Percentiles rank a stretch among this genome's conserved stretches.
These are phyloP conservation scores for Lactarius tabidus DNA, from an alignment of 768 basidiomycete genomes.

Conservation along the genomic window DNA sequence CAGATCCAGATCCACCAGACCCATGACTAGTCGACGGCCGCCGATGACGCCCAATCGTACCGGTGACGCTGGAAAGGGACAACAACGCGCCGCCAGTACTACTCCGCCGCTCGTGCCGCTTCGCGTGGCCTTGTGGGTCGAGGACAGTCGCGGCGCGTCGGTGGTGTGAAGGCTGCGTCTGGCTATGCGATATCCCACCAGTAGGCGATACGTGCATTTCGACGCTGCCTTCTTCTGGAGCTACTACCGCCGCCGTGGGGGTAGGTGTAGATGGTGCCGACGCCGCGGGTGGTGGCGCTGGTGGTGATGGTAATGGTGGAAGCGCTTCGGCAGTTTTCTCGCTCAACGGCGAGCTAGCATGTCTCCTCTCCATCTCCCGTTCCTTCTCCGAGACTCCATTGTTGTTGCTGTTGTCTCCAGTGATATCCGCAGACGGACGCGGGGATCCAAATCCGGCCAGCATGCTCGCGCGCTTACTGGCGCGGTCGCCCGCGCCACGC, in stretches of 20 bases:
- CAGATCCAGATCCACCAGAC: no score
- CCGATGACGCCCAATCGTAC: conserved; percentile 63
- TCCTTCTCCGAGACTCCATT: conserved; percentile 17
- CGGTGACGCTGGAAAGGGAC: conserved; percentile 41
- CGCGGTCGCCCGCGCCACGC: conserved; percentile 23
- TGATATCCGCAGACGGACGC: conserved; percentile 18
- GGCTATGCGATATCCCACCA: conserved; percentile 36
- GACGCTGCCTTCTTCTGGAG: neutral
- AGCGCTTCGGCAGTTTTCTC: conserved; percentile 24
- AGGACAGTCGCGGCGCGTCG: conserved; percentile 75
- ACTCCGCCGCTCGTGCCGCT: conserved; percentile 69
- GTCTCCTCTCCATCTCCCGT: conserved; percentile 28
- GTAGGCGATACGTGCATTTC: conserved; percentile 23
- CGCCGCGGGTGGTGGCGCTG: neutral
- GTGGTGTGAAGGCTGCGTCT: conserved; percentile 63
- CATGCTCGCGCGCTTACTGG: conserved; percentile 23
- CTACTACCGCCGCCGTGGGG: neutral
- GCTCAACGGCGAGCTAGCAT: conserved; percentile 28
- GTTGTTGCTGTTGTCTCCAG: no score
- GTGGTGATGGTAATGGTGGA: neutral
- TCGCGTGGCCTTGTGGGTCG: conserved; percentile 59
- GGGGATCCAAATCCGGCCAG: conserved; percentile 18
- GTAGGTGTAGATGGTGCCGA: neutral
- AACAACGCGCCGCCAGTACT: conserved; percentile 66
- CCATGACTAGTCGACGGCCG: conserved; percentile 68